Evolutionary conservation across 805 yeast genomes (phyloP), one percentile per base, ranked within the genome.

Genomic region (Candida coquimbonensis): DNA sequence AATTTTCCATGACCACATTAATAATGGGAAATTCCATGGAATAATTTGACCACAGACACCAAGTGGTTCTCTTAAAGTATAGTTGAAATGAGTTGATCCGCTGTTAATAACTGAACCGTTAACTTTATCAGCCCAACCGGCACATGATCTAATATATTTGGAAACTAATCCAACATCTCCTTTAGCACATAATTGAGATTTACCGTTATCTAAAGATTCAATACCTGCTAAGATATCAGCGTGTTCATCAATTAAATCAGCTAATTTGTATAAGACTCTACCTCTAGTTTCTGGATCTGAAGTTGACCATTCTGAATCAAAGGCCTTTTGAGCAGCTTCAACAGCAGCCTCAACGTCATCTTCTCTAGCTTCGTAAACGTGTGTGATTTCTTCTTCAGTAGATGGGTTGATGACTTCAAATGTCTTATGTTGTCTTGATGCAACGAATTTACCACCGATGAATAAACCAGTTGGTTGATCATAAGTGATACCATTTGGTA

Each of bases 1-100:
- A 53, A 87, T 70, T 60, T 87, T 87, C 88, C 95, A 87, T 39
- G 91, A 75, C 72, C 86, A 79, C 83, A 87, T 84, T 69, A 87
- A 74, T 61, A 87, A 72, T 53, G 96, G 96, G 78, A 87, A 87
- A 70, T 87, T 87, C 95, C 96, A 87, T 56, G 96, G 95, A 60
- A 86, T 87, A 57, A 87, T 83, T 63, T 85, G 88, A 51, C 93
- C 89, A 67, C 90, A 83, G 45, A 87, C 95, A 64, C 95, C 96
- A 55, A 84, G 71, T 50, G 96, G 95, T 68, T 87, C 95, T 65
- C 82, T 78, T 63, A 77, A 74, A 45, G 86, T 76, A 67, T 80
- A 81, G 53, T 73, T 74, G 60, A 83, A 76, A 63, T 83, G 81
- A 45, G 76, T 63, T 49, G 68, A 64, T 51, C 87, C 89, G 31